These are phyloP conservation scores for Cylindrotheca fusiformis DNA, from an alignment of 108 stramenopile genomes.

Conservation along the genomic window DNA sequence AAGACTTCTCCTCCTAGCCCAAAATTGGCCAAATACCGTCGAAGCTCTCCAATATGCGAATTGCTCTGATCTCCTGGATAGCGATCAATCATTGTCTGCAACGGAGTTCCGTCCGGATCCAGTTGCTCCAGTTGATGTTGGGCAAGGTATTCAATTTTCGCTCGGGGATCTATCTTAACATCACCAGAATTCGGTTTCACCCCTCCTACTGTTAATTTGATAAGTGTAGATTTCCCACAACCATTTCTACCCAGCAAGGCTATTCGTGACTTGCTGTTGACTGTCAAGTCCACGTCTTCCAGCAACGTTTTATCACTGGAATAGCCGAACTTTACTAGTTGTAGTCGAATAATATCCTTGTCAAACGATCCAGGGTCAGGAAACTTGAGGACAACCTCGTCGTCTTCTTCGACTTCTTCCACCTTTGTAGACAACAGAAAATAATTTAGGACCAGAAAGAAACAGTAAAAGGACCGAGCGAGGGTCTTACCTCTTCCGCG, in stretches of 20 bases:
- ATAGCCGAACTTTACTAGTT: constrained; percentile 87
- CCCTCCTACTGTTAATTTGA: constrained; percentile 80
- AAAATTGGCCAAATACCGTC: constrained; percentile 38
- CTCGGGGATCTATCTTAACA: constrained; percentile 65
- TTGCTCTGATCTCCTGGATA: constrained; percentile 78
- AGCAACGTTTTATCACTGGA: constrained; percentile 42
- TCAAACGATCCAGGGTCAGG: constrained; percentile 79
- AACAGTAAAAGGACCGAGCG: neutral
- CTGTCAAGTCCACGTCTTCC: constrained; percentile 52
- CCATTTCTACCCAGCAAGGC: constrained; percentile 77
- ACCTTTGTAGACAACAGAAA: too few species aligned
- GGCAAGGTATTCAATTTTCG: constrained; percentile 87
- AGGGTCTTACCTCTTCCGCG: constrained; percentile 51
- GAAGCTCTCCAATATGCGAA: constrained; percentile 54
- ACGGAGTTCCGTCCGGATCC: constrained; percentile 76
- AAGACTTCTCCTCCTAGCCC: constrained; percentile 47
- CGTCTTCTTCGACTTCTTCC: constrained; percentile 76
- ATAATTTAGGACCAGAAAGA: neutral
- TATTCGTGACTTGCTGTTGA: constrained; percentile 46
- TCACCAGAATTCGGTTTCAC: constrained; percentile 68
- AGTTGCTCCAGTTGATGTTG: constrained; percentile 95
- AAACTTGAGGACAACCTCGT: constrained; percentile 66
- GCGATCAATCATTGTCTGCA: constrained; percentile 73
- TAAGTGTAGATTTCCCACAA: constrained; percentile 83
- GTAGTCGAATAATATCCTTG: constrained; percentile 74